Percentiles rank a stretch among this genome's conserved stretches.
These are phyloP conservation scores for Teratosphaeria epicoccoides DNA, from an alignment of 2,329 filamentous ascomycete genomes.

Conservation along the genomic window DNA sequence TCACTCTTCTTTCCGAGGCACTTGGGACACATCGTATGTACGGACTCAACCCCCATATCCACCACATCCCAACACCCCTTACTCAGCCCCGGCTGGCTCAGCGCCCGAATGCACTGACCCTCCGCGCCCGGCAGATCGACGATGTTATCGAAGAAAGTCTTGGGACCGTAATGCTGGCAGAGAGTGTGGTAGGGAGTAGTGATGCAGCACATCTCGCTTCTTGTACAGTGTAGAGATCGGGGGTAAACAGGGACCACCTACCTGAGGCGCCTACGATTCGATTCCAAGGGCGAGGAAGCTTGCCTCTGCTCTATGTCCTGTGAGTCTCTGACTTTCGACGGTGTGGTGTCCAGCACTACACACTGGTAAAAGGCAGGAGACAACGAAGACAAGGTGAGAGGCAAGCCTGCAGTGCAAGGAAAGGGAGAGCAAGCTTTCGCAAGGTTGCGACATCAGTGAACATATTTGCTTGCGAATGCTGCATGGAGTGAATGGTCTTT, in stretches of 20 bases:
- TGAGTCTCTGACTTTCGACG: neutral
- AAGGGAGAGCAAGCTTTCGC: neutral
- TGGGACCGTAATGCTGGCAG: slow-evolving; percentile 8
- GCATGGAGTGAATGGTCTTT: neutral
- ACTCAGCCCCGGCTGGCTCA: neutral
- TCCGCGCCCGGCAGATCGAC: slow-evolving; percentile 1
- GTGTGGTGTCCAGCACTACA: slow-evolving; percentile 1
- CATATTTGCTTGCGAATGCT: neutral
- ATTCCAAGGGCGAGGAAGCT: neutral
- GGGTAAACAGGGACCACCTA: neutral
- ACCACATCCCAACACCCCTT: slow-evolving; percentile 2
- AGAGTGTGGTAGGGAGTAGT: slow-evolving; percentile 5
- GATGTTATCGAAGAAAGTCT: slow-evolving; percentile 6
- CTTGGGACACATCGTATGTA: neutral
- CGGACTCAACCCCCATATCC: slow-evolving; percentile 5
- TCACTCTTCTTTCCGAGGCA: neutral
- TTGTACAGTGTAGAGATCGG: neutral
- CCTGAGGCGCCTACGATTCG: neutral
- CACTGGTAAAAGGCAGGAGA: neutral
- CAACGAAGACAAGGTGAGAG: neutral
- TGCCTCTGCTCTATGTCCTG: neutral
- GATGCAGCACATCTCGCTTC: slow-evolving; percentile 6
- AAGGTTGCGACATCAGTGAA: neutral
- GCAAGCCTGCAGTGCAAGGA: neutral
- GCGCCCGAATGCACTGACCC: slow-evolving; percentile 8